Evolutionary conservation across 1,284 basidiomycete species (phyloP).

Genomic region (Cryptococcus maquisensis): DNA sequence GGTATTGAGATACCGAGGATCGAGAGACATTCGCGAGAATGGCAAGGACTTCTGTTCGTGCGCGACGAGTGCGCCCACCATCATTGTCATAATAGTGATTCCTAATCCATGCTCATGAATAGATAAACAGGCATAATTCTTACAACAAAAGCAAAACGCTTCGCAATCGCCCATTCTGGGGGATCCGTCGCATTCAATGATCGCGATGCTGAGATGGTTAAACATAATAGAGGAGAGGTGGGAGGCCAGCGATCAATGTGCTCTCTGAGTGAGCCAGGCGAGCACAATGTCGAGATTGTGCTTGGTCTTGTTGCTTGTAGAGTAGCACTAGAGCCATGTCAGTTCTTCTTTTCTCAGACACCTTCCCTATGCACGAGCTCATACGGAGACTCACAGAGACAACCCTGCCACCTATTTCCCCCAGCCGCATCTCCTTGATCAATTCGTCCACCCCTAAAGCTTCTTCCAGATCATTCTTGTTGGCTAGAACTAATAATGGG

Average conservation of each 20-base stretch:
- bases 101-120: too few relatives aligned
- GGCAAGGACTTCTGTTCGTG: too few relatives aligned
- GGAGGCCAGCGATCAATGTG: slow-evolving; percentile 22
- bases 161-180: too few relatives aligned
- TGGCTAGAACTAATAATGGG: slow-evolving; percentile 86
- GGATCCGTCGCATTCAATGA: too few relatives aligned
- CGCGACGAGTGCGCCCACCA: too few relatives aligned
- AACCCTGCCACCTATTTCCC: slow-evolving; percentile 74
- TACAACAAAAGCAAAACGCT: too few relatives aligned
- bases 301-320: slow-evolving; percentile 80
- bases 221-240: too few relatives aligned
- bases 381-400: slow-evolving; percentile 66
- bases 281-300: slow-evolving; percentile 69
- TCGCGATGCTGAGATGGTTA: too few relatives aligned
- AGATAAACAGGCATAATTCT: too few relatives aligned
- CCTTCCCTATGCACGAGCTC: background rate
- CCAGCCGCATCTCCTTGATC: slow-evolving; percentile 72
- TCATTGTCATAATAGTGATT: too few relatives aligned
- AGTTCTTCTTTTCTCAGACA: background rate
- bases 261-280: slow-evolving; percentile 51
- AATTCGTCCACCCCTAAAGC: slow-evolving; percentile 81
- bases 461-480: slow-evolving; percentile 86
- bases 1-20: too few relatives aligned
- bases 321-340: slow-evolving; percentile 28
- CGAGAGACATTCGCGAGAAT: too few relatives aligned